A percentile compares a stretch with the other conserved stretches of the same genome.
These are phyloP conservation scores for Paramyrothecium roridum DNA, from an alignment of 2,329 filamentous ascomycete species.

Conservation along the genomic window DNA sequence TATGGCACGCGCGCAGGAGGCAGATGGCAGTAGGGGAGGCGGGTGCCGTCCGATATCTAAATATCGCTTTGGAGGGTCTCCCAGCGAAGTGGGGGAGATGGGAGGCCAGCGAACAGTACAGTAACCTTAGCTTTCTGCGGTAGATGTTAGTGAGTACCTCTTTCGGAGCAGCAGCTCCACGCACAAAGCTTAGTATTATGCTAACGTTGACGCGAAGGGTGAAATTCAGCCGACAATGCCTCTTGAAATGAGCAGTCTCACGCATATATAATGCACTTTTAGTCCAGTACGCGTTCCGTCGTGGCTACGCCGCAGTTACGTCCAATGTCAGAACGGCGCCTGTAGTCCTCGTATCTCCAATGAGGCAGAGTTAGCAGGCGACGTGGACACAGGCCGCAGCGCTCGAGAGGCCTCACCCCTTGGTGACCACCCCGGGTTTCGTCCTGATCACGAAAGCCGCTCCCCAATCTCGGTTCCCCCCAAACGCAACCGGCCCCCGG, in stretches of 20 bases:
- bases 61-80: neutral
- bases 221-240: neutral
- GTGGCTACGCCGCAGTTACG: too few species aligned
- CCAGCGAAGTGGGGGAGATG: neutral
- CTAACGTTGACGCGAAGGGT: neutral
- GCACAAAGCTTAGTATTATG: too few species aligned
- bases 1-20: constrained; percentile 5
- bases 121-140: neutral
- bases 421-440: too few species aligned
- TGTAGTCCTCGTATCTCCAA: too few species aligned
- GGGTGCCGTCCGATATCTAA: constrained; percentile 4
- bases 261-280: neutral
- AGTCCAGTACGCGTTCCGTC: too few species aligned
- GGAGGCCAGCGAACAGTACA: constrained; percentile 2
- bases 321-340: too few species aligned
- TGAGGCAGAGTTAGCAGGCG: too few species aligned
- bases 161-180: too few species aligned
- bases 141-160: neutral
- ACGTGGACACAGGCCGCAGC: too few species aligned
- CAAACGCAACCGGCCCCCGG: neutral
- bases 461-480: too few species aligned
- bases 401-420: too few species aligned
- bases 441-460: too few species aligned
- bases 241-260: neutral
- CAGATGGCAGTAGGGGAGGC: neutral